Evolutionary conservation across 208 protist genomes (phyloP).

Genomic region (Leishmania major): DNA sequence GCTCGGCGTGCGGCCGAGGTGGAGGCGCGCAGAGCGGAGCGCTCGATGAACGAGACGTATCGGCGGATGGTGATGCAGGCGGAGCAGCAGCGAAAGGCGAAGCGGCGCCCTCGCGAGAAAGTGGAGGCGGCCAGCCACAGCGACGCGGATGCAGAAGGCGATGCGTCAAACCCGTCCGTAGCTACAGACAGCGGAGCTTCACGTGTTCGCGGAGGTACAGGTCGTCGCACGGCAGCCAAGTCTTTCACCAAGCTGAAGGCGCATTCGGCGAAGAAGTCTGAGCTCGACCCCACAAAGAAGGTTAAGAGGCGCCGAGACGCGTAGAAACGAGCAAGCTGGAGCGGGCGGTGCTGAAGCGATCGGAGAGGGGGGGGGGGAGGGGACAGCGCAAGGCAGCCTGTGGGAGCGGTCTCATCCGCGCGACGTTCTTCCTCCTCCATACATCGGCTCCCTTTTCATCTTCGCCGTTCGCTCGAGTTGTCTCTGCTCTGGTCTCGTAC

Average conservation of each 20-base stretch:
- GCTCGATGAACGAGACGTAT: constrained; percentile 76
- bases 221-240: neutral
- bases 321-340: neutral
- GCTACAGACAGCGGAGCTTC: neutral
- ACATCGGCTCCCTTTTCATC: constrained; percentile 8
- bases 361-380: neutral
- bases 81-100: constrained; percentile 22
- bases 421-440: neutral
- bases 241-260: neutral
- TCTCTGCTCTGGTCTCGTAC: neutral
- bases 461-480: neutral
- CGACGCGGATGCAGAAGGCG: neutral
- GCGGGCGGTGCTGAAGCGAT: neutral
- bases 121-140: neutral
- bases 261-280: constrained; percentile 3
- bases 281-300: neutral
- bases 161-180: neutral
- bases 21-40: constrained; percentile 50
- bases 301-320: neutral
- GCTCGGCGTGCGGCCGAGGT: constrained; percentile 47
- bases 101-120: constrained; percentile 11
- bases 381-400: neutral
- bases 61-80: constrained; percentile 58
- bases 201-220: neutral
- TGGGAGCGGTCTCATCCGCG: neutral